These are phyloP conservation scores for Stagonosporopsis chrysanthemi DNA, from an alignment of 2,329 filamentous ascomycete species.

Conservation along the genomic window DNA sequence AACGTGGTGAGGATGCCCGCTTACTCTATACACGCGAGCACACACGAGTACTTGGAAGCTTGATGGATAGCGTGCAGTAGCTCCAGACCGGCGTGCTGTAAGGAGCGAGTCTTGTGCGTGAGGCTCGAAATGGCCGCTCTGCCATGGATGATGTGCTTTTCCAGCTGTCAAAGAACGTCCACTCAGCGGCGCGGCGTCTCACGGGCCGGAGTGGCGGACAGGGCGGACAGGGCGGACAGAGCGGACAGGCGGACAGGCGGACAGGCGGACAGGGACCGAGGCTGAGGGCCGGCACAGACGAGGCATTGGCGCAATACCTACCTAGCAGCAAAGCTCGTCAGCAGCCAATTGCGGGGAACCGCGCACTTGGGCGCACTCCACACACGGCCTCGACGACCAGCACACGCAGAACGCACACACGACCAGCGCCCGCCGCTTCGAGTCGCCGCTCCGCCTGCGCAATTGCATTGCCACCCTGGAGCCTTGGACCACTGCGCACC, in stretches of 20 bases:
- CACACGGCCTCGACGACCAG: slow-evolving; percentile 13
- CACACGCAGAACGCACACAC: slow-evolving; percentile 23
- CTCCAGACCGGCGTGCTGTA: background rate
- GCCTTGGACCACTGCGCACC: background rate
- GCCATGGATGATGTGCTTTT: background rate
- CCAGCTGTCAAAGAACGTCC: slow-evolving; percentile 8
- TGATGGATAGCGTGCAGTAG: slow-evolving; percentile 12
- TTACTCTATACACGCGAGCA: background rate
- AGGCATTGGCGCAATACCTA: background rate
- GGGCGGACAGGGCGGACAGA: background rate
- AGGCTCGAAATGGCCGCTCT: background rate
- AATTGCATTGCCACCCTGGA: slow-evolving; percentile 5
- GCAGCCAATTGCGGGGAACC: slow-evolving; percentile 40
- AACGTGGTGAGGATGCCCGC: background rate
- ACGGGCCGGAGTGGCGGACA: slow-evolving; percentile 1
- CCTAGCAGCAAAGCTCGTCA: slow-evolving; percentile 15
- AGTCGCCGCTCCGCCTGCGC: slow-evolving; percentile 10
- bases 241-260: background rate
- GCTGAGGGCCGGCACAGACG: slow-evolving; percentile 8
- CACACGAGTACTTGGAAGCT: slow-evolving; percentile 1
- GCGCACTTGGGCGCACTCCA: slow-evolving; percentile 33
- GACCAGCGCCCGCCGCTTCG: slow-evolving; percentile 21
- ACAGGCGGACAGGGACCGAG: slow-evolving; percentile 10
- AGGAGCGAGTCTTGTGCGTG: background rate
- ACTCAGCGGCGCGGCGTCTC: background rate